phyloP scores from a whole-genome alignment of 805 yeast genomes.

The Starmerella davenportii region DNA sequence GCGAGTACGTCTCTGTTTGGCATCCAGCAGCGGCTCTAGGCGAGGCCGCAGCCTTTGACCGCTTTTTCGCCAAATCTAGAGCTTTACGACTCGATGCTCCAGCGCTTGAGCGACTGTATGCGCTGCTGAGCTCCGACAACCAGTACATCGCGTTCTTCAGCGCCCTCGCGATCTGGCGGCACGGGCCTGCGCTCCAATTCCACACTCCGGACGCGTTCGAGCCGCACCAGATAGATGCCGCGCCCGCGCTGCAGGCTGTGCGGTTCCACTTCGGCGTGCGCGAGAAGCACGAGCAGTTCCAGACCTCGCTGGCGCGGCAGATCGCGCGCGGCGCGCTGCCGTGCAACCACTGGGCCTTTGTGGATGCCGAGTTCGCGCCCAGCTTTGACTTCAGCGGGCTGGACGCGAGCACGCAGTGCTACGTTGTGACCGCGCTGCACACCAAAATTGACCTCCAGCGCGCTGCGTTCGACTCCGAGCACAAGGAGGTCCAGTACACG shows the following conservation, averaged over 20 bases:
- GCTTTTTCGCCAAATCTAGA: background rate
- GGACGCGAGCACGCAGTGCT: background rate
- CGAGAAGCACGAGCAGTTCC: background rate
- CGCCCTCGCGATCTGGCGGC: background rate
- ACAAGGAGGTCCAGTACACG: slow-evolving; percentile 1
- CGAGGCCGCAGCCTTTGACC: background rate
- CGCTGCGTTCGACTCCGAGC: slow-evolving; percentile 1
- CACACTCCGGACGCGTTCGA: background rate
- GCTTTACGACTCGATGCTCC: background rate
- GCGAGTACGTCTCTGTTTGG: background rate
- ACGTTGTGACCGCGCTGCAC: background rate
- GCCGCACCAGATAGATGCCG: background rate
- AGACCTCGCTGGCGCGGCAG: background rate
- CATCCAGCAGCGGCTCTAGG: background rate
- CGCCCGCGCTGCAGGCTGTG: background rate
- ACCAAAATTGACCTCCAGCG: background rate
- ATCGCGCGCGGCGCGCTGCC: background rate
- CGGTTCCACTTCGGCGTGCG: background rate
- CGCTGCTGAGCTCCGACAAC: background rate
- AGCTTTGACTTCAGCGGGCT: background rate
- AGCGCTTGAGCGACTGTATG: background rate
- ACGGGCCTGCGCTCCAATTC: background rate
- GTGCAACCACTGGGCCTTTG: background rate
- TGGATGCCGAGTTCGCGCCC: background rate
- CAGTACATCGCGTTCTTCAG: background rate